Base-by-base conservation (phyloP, 2,329 filamentous ascomycete genomes). In the Fusarium sp. region DNA sequence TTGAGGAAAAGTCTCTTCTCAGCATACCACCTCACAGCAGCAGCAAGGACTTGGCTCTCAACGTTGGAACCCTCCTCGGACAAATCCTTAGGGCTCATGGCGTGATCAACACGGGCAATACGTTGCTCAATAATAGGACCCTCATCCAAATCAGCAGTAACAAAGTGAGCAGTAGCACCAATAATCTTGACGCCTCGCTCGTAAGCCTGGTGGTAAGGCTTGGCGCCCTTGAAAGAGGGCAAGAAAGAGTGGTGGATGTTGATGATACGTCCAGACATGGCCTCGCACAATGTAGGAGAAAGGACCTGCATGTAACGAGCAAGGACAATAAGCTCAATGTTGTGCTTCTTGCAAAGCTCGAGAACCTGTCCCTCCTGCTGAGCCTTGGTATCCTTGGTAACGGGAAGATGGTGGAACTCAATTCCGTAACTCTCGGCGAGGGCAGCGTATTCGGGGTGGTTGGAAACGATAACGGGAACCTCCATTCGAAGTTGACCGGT, bases 181-280 rank as follows among this genome's bases (percentile, higher is more conserved):
- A 94, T 94, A 74, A 96, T 95, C 87, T 96, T 96, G 71, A 96
- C 93, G 65, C 93, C 93, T 29, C 92, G 88, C 69, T 95, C 92
- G 78, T 92, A 94, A 10, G 93, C 93, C 84, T 96, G 93, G 80
- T 95, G 93, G 81, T 96, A 96, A 5, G 93, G 93, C 82, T 93
- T 94, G 30, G 93, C 93, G 66, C 93, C 93, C 86, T 96, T 96
- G 88, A 96, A 96, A 12, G 87, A 91, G 0, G 93, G 93, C 85
- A 96, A 80, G 87, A 96, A 96, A 73, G 88, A 91, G 83, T 96
- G 93, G 83, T 96, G 93, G 81, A 96, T 95, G 83, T 96, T 96
- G 90, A 96, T 95, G 82, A 96, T 96, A 78, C 89, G 90, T 62
- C 93, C 93, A 53, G 89, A 91, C 92, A 96, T 94, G 74, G 88